These are phyloP conservation scores for Meripilus lineatus DNA, from an alignment of 1,284 basidiomycete genomes.

Conservation along the genomic window DNA sequence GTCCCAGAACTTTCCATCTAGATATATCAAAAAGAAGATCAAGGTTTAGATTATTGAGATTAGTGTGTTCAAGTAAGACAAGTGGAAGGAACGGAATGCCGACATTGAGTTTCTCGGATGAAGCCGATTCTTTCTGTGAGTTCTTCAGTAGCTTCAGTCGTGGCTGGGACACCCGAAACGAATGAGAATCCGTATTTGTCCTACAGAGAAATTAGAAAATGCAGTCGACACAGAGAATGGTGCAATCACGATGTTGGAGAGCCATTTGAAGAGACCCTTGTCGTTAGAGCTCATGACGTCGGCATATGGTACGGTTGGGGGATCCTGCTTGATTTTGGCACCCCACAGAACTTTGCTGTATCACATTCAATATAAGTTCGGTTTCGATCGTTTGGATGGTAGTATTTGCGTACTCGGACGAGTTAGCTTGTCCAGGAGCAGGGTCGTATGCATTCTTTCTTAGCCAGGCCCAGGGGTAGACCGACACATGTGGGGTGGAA, in stretches of 20 bases:
- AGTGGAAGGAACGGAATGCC: slow-evolving; percentile 14
- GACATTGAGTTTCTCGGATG: slow-evolving; percentile 93
- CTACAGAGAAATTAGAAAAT: slow-evolving; percentile 32
- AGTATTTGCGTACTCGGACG: slow-evolving; percentile 36
- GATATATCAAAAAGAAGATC: background rate
- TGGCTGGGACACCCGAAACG: slow-evolving; percentile 76
- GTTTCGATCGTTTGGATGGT: background rate
- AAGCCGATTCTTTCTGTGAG: slow-evolving; percentile 78
- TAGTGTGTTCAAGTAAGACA: background rate
- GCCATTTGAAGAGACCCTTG: slow-evolving; percentile 73
- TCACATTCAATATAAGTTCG: background rate
- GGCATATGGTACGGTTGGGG: slow-evolving; percentile 74
- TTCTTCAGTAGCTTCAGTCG: slow-evolving; percentile 81
- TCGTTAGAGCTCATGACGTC: slow-evolving; percentile 71
- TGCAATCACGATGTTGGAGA: slow-evolving; percentile 72
- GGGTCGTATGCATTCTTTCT: slow-evolving; percentile 74
- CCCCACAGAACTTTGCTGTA: slow-evolving; percentile 79
- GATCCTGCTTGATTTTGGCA: slow-evolving; percentile 67
- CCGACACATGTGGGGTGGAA: slow-evolving; percentile 59
- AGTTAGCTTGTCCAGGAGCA: slow-evolving; percentile 26
- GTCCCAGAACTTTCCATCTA: slow-evolving; percentile 95
- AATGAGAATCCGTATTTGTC: slow-evolving; percentile 89
- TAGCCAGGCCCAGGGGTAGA: slow-evolving; percentile 89
- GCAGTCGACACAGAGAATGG: background rate
- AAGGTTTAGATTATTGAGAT: background rate